Evolutionary conservation across 2,329 filamentous ascomycete species (phyloP), one percentile per base, ranked within the genome.

Genomic region (Cytospora schulzeri): DNA sequence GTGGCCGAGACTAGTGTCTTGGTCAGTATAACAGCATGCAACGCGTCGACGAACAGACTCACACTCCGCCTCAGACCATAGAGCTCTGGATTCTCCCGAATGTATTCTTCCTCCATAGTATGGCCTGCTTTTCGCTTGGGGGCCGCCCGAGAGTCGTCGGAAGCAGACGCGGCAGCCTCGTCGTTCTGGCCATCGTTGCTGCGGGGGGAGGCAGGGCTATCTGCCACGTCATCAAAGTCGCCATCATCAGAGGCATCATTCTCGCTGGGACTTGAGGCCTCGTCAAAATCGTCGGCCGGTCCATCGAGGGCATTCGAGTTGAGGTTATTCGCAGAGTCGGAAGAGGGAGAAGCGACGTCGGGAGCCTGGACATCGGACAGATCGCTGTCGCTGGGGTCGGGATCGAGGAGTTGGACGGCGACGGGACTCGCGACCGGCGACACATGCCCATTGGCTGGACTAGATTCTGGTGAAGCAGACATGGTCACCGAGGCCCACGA

Each of bases 11-110:
- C 84, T 87, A 69, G n/a, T 11, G 33, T 48, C 28, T 8, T 51
- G 55, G 29, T 67, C 54, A 67, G 65, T 63, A 38, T 35, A 14
- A 26, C 50, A 53, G 22, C 19, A 14, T 33, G 51, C 9, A 19
- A 22, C 9, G 31, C 17, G 26, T 41, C 28, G 26, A 19, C 17
- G 35, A 33, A 28, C 12, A 45, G 28, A 67, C 65, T 68, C 88
- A 95, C 93, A 81, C 95, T 99, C 80, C 95, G 87, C 71, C 95
- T 88, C 70, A 99, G 83, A 56, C 95, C 95, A 80, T 98, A 99
- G 11, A 99, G 83, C 78, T 97, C 93, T 53, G 95, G 95, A 73
- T 99, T 96, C 73, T 92, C 91, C 72, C 89, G 85, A 71, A 98
- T 97, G 73, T 88, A 93, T 55, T 93, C 89, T 65, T 95, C 90